These are phyloP conservation scores for Lepiota subincarnata DNA, from an alignment of 768 basidiomycete species.

Conservation along the genomic window DNA sequence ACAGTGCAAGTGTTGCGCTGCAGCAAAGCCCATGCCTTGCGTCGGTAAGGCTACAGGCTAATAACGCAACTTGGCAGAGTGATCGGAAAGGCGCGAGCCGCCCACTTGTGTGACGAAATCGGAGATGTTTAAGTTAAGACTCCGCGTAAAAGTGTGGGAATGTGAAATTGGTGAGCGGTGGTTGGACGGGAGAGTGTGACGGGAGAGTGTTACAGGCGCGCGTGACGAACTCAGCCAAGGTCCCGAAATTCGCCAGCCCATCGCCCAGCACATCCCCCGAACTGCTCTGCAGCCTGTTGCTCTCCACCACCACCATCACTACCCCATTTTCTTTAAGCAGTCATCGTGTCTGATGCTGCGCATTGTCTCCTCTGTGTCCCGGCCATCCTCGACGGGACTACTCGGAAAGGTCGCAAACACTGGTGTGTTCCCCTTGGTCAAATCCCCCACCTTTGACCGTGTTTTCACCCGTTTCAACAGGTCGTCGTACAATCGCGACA, in stretches of 20 bases:
- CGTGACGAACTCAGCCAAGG: slow-evolving; percentile 40
- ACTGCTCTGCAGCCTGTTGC: slow-evolving; percentile 28
- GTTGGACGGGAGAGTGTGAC: slow-evolving; percentile 33
- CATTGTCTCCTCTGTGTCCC: slow-evolving; percentile 56
- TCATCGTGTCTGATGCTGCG: slow-evolving; percentile 51
- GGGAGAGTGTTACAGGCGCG: slow-evolving; percentile 11
- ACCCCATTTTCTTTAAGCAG: slow-evolving; percentile 17
- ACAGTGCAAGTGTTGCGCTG: too few species aligned
- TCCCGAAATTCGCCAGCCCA: slow-evolving; percentile 25
- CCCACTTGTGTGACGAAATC: too few species aligned
- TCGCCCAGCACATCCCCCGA: slow-evolving; percentile 12
- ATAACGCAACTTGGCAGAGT: background rate
- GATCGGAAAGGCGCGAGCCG: too few species aligned
- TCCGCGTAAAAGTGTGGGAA: slow-evolving; percentile 34
- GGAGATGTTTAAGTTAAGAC: slow-evolving; percentile 14
- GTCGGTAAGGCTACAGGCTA: too few species aligned
- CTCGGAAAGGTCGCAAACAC: slow-evolving; percentile 56
- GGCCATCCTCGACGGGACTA: slow-evolving; percentile 62
- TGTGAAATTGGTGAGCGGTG: slow-evolving; percentile 36
- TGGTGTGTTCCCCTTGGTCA: slow-evolving; percentile 12
- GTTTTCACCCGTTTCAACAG: slow-evolving; percentile 28
- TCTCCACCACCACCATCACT: slow-evolving; percentile 23
- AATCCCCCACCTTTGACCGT: background rate
- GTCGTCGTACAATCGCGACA: slow-evolving; percentile 60
- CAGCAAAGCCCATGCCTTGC: too few species aligned